phyloP scores from a whole-genome alignment of 2,329 filamentous ascomycete species.

The Fusarium bulbicola region DNA sequence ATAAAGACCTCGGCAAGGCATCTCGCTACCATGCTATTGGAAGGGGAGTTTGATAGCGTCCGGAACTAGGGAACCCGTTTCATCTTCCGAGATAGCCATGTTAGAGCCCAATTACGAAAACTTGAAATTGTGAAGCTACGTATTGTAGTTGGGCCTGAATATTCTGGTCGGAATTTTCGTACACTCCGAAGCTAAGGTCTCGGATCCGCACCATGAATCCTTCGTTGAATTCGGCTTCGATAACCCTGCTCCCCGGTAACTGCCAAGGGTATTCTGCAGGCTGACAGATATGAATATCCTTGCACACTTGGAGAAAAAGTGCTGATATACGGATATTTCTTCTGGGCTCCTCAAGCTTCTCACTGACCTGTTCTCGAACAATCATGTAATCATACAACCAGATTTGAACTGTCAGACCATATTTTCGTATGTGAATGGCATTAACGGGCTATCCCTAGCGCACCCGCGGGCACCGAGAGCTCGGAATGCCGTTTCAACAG shows the following conservation, averaged over 20 bases:
- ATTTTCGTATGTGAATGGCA: background rate
- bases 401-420: background rate
- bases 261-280: background rate
- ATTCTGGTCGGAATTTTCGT: background rate
- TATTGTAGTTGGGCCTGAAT: background rate
- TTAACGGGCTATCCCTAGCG: background rate
- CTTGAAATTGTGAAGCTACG: background rate
- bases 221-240: background rate
- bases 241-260: background rate
- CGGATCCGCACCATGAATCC: background rate
- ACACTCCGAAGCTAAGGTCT: background rate
- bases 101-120: background rate
- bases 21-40: background rate
- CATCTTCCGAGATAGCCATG: background rate
- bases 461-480: background rate
- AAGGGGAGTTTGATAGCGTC: background rate
- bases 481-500: background rate
- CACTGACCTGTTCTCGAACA: background rate
- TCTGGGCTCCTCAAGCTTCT: background rate
- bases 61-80: background rate
- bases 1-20: background rate
- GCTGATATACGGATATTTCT: background rate
- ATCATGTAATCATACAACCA: too few relatives aligned
- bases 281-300: background rate
- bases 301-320: background rate